Conservation (phyloP, 768 basidiomycete species). For the Boletus eberwhitei region DNA sequence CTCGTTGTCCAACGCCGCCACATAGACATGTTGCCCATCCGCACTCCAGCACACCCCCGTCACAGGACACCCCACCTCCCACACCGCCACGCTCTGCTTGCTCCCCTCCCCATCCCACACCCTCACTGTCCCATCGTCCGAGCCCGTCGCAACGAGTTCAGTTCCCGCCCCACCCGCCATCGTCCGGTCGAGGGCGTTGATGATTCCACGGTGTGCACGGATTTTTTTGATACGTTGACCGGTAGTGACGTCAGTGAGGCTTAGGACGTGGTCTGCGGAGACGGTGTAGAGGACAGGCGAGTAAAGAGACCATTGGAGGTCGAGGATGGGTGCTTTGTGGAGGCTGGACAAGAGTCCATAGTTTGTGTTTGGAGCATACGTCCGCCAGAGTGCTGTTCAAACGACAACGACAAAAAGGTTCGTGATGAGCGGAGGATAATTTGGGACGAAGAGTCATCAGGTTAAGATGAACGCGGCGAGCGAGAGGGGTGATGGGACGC, state of each 20-base stretch:
- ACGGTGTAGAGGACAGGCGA: slow-evolving; percentile 76
- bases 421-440: background rate
- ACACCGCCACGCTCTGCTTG: slow-evolving; percentile 74
- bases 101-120: slow-evolving; percentile 85
- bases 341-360: slow-evolving; percentile 81
- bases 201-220: slow-evolving; percentile 85
- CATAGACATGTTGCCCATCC: slow-evolving; percentile 85
- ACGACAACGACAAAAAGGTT: background rate
- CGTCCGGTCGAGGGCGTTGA: slow-evolving; percentile 86
- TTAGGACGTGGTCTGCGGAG: slow-evolving; percentile 84
- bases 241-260: slow-evolving; percentile 74
- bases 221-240: slow-evolving; percentile 80
- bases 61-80: slow-evolving; percentile 85
- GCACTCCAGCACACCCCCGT: slow-evolving; percentile 91
- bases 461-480: background rate
- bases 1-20: slow-evolving; percentile 94
- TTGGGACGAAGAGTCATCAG: background rate
- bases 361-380: slow-evolving; percentile 90
- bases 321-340: slow-evolving; percentile 88
- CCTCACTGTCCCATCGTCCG: slow-evolving; percentile 89
- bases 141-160: slow-evolving; percentile 83
- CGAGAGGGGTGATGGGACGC: slow-evolving; percentile 32
- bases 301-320: slow-evolving; percentile 85
- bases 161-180: slow-evolving; percentile 79
- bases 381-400: slow-evolving; percentile 76